A percentile compares a stretch with the other conserved stretches of the same genome.
These are phyloP conservation scores for Melocanna baccifera DNA, from an alignment of 176 grass and related monocot species.

Conservation along the genomic window DNA sequence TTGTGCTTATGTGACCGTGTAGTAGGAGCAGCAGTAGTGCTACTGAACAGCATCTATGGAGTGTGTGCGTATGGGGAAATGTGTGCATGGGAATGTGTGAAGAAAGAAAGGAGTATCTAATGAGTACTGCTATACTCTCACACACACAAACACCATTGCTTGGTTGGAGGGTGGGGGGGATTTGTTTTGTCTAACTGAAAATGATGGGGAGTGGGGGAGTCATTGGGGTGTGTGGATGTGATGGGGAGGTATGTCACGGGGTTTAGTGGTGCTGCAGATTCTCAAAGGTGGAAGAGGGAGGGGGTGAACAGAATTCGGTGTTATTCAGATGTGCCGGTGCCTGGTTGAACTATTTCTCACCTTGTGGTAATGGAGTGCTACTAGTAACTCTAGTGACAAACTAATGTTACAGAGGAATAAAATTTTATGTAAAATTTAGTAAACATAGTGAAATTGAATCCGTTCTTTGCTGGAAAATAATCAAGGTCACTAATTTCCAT, in stretches of 20 bases:
- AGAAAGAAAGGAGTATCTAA: conserved; percentile 27
- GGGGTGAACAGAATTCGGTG: neutral
- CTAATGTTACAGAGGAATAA: neutral
- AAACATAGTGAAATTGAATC: neutral
- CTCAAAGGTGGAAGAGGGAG: neutral
- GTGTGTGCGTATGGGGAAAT: conserved; percentile 30
- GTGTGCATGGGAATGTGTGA: conserved; percentile 78
- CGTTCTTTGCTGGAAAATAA: neutral
- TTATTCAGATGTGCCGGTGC: neutral
- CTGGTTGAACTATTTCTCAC: neutral
- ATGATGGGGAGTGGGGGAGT: conserved; percentile 43
- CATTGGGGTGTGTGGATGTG: conserved; percentile 44
- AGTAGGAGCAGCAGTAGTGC: neutral
- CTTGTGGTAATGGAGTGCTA: neutral
- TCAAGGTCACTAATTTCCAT: neutral
- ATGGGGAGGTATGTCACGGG: conserved; percentile 40
- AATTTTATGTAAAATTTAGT: neutral
- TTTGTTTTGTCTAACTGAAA: conserved; percentile 57
- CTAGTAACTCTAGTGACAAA: neutral
- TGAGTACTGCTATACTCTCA: neutral
- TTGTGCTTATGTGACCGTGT: neutral
- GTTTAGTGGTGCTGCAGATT: conserved; percentile 30
- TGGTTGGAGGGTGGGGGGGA: neutral
- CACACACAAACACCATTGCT: neutral
- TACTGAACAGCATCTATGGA: conserved; percentile 28